Evolutionary conservation across 2,329 filamentous ascomycete species (phyloP).

Genomic region (Chrysosporium queenslandicum): DNA sequence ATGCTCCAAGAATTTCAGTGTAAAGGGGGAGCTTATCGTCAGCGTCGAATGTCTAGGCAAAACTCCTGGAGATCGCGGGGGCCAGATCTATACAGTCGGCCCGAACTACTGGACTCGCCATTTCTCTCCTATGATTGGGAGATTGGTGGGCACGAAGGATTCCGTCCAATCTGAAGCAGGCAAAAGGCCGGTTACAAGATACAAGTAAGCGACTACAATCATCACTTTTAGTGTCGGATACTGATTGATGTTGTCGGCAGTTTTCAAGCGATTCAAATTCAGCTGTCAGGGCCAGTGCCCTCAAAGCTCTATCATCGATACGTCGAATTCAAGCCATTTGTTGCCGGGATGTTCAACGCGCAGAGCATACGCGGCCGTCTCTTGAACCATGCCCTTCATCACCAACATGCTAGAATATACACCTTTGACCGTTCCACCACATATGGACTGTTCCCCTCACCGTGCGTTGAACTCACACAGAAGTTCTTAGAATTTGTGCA

Average conservation of each 20-base stretch:
- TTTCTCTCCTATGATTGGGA: slow-evolving; percentile 78
- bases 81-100: slow-evolving; percentile 68
- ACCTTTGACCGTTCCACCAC: slow-evolving; percentile 72
- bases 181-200: slow-evolving; percentile 55
- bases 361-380: slow-evolving; percentile 68
- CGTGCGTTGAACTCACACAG: slow-evolving; percentile 59
- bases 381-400: slow-evolving; percentile 74
- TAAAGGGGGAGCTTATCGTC: slow-evolving; percentile 60
- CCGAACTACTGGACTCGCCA: slow-evolving; percentile 71
- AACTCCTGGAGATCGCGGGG: slow-evolving; percentile 54
- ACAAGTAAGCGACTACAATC: slow-evolving; percentile 48
- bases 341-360: slow-evolving; percentile 76
- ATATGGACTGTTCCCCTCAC: slow-evolving; percentile 57
- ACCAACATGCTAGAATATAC: slow-evolving; percentile 82
- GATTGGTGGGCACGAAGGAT: slow-evolving; percentile 62
- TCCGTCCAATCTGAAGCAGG: slow-evolving; percentile 47
- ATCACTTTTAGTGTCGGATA: not conserved
- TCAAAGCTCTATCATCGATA: slow-evolving; percentile 76
- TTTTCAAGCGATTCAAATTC: slow-evolving; percentile 89
- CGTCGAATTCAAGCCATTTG: slow-evolving; percentile 84
- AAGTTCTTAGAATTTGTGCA: slow-evolving; percentile 80
- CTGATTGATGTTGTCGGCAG: slow-evolving; percentile 35
- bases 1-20: slow-evolving; percentile 51
- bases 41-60: slow-evolving; percentile 69
- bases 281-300: slow-evolving; percentile 74